Base-by-base conservation (phyloP, 2,329 filamentous ascomycete species). In the Pseudogymnoascus sp. region DNA sequence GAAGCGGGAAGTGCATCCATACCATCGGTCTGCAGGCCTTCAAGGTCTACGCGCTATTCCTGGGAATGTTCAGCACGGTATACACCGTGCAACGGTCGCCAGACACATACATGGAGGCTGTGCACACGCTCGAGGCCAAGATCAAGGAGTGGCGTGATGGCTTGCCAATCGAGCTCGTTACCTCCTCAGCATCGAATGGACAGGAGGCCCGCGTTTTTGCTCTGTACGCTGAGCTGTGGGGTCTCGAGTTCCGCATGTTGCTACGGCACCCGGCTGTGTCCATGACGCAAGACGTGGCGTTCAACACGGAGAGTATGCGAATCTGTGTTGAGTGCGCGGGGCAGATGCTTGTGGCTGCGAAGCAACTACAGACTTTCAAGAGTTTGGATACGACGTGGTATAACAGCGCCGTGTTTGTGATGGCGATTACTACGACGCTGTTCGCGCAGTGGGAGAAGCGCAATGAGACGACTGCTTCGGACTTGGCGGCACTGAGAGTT, bases 361-460 rank as follows among this genome's bases (percentile, higher is more conserved):
- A 80, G 21, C 79, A 84, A 62, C 75, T 93, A 60, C 82, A 84
- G 65, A 81, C 80, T 68, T 78, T 86, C 64, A 90, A 88, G 71
- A 86, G 85, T 51, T 77, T 93, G 3, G 90, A 93, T 71, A 90
- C 88, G 1, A 91, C 89, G 0, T 93, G 90, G 89, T 89, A 90
- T 69, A 87, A 88, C 60, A 81, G 85, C 60, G 87, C 89, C 0
- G 82, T 90, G 5, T 91, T 90, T 71, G 81, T 90, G 11, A 85
- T 88, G 48, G 88, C 88, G 25, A 86, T 90, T 64, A 90, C 92
- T 69, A 89, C 88, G 0, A 86, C 84, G 13, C 77, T 93, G 0
- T 90, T 89, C 57, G 84, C 85, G 1, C 82, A 87, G 63, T 90
- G 85, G 79, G 84, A 91, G 71, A 83, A 87, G 60, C 81, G 87